Evolutionary conservation across 768 basidiomycete genomes (phyloP), one percentile per base, ranked within the genome.

Genomic region (Kwoniella sp.): DNA sequence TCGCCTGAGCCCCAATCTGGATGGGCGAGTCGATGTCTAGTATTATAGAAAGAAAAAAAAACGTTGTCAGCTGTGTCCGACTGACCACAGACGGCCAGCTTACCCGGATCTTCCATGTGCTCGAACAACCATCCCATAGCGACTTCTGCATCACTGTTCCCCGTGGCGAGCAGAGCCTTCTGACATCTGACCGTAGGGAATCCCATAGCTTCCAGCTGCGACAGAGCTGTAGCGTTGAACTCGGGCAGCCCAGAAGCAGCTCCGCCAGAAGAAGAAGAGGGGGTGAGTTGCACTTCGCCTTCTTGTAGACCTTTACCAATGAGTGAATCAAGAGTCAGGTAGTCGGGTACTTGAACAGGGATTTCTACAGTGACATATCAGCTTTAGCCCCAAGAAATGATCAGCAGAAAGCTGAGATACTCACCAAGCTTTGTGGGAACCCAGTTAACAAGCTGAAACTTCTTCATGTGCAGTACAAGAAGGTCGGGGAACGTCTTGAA

Each of bases 101-200:
- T 17, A 91, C 92, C 91, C 13, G 91, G 83, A 79, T 98, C 95
- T 0, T 97, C 94, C 90, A 94, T 91, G 78, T 97, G 95, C 48
- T 80, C 83, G 74, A 98, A 95, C 46, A 99, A 79, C 95, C 95
- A 99, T 63, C 92, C 88, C 92, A 95, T 95, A 0, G 96, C 96
- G 0, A 83, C 84, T 65, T 93, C 90, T 0, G 89, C 82, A 62
- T 87, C 86, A 17, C 79, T 81, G 70, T 82, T 81, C 0, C 92
- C 91, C 0, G 93, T 98, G 0, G 92, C 92, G 10, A 95, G 83
- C 5, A 98, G 78, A 0, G 94, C 96, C 69, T 92, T 93, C 71
- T 95, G 89, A 77, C 90, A 93, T 24, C 93, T 85, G 8, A 92
- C 78, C 0, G 81, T 77, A 0, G 94, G 90, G 84, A 99, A 98